Evolutionary conservation across 768 basidiomycete species (phyloP), one percentile per base, ranked within the genome.

Genomic region (Favolaschia claudopus): DNA sequence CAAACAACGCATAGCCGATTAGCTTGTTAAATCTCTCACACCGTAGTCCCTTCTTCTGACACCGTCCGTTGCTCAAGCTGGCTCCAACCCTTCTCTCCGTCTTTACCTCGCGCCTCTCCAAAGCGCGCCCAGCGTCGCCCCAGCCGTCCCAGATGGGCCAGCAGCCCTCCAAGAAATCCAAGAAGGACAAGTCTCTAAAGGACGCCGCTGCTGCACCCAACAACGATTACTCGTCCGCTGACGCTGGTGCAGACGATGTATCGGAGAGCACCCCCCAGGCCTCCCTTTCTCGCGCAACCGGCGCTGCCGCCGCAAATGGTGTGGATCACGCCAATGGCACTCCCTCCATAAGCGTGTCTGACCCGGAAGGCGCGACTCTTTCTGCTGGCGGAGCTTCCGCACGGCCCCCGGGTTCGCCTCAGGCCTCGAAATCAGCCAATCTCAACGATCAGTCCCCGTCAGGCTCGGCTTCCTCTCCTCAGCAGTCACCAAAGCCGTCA

Each of bases 31-130:
- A n/a, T n/a, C n/a, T n/a, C n/a, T n/a, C n/a, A n/a, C n/a, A n/a
- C n/a, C n/a, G n/a, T n/a, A n/a, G n/a, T n/a, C n/a, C n/a, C n/a
- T n/a, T n/a, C n/a, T n/a, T n/a, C n/a, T 28, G 13, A 48, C 34
- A 8, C 39, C 49, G 34, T 43, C n/a, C 28, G 45, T 65, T 58
- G 51, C 66, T 57, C 76, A 91, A 83, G 73, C 90, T 93, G 91
- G 91, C 91, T 78, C 90, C 90, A 43, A 88, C 90, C 70, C 82
- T 93, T 44, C 80, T 93, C 71, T 89, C 91, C 70, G 89, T 86
- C 38, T 84, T 93, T 62, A 82, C 89, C 60, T 87, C 86, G 60
- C 82, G 89, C 74, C 80, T 90, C 55, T 83, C 87, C 65, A 88
- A 84, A 82, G 84, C 86, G 67, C 81, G 91, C 78, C 80, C 87